phyloP scores from a whole-genome alignment of 192 early-diverging fungal species.

The Backusella liffmaniae region DNA sequence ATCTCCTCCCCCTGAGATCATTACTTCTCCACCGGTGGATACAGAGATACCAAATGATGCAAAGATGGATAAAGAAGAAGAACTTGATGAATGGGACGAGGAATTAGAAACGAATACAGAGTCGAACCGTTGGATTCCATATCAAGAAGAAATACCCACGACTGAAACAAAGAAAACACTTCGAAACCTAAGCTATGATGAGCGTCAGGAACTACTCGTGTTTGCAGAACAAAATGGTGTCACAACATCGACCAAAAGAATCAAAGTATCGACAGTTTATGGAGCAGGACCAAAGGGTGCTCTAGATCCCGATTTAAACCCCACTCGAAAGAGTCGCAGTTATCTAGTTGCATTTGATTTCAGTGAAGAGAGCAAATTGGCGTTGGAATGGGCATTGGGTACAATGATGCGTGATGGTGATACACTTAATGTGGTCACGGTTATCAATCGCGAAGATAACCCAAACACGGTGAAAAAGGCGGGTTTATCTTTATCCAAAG shows the following conservation, averaged over 20 bases:
- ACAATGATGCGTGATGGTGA: constrained; percentile 53
- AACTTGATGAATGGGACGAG: not conserved
- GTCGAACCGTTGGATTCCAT: constrained; percentile 14
- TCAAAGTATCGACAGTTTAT: constrained; percentile 13
- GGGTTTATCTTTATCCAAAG: constrained; percentile 25
- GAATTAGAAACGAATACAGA: constrained; percentile 20
- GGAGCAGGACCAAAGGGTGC: constrained; percentile 9
- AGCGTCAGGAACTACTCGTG: constrained; percentile 10
- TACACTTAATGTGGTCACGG: constrained; percentile 44
- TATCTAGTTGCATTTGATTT: constrained; percentile 57
- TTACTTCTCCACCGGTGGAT: not conserved
- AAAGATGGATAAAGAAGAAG: not conserved
- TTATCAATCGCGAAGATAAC: constrained; percentile 44
- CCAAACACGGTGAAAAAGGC: constrained; percentile 25
- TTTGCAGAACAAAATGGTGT: constrained; percentile 19
- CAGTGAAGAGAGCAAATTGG: constrained; percentile 47
- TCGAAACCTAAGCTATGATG: not conserved
- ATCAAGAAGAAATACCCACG: not conserved
- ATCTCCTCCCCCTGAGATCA: not conserved
- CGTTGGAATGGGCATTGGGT: constrained; percentile 48
- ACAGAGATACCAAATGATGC: not conserved
- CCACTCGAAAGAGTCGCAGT: constrained; percentile 3
- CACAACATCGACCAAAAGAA: constrained; percentile 5
- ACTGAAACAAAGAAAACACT: not conserved
- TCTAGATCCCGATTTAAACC: not conserved